These are phyloP conservation scores for Eucommia ulmoides DNA, from an alignment of 257 asterid genomes.

Conservation along the genomic window DNA sequence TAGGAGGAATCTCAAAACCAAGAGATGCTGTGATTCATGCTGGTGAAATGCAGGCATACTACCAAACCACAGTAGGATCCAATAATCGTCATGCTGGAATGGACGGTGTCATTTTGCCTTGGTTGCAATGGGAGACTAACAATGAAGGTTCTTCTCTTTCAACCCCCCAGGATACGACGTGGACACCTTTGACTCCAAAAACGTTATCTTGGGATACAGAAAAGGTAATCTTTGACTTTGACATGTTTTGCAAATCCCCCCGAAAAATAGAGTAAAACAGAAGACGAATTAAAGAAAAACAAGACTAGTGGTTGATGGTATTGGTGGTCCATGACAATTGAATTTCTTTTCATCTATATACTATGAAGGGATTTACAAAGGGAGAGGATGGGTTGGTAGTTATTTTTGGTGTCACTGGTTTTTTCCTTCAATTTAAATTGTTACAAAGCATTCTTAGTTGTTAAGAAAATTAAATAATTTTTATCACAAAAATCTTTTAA, in stretches of 20 bases:
- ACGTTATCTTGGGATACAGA: background rate
- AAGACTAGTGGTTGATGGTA: background rate
- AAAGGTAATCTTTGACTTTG: background rate
- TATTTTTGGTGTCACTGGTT: too few species aligned
- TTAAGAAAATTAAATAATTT: too few species aligned
- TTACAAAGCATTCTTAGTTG: too few species aligned
- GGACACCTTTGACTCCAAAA: background rate
- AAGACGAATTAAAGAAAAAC: too few species aligned
- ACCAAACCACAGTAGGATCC: background rate
- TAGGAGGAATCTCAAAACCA: background rate
- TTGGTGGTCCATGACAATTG: background rate
- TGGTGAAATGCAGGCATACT: too few species aligned
- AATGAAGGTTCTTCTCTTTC: background rate
- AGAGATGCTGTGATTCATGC: background rate
- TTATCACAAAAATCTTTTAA: too few species aligned
- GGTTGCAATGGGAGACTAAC: background rate
- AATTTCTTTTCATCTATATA: background rate
- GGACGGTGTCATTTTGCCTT: background rate
- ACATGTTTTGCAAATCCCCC: background rate
- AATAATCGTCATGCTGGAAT: background rate
- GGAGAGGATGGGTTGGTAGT: background rate
- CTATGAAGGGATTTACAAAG: background rate
- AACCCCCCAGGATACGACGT: background rate
- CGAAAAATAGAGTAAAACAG: too few species aligned
- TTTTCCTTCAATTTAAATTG: too few species aligned